Evolutionary conservation across 257 asterid genomes (phyloP), one percentile per base, ranked within the genome.

Genomic region (Verbena officinalis): DNA sequence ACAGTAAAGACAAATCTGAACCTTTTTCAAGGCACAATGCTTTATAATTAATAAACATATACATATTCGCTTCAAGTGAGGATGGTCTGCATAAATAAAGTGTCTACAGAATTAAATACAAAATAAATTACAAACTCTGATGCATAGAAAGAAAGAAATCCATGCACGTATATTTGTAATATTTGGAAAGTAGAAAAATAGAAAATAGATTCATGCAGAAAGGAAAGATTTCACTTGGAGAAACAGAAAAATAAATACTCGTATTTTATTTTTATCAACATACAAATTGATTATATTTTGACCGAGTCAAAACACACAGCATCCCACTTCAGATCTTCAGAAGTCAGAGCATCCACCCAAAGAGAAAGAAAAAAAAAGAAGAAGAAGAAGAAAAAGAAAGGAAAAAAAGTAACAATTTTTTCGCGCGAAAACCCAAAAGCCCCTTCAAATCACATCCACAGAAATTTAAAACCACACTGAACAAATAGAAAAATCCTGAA

Each of bases 361-460:
- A 22, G 15, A 24, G n/a, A 39, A 40, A 34, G 61, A 71, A 75
- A 61, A 38, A 57, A 66, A 58, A 36, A 1, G 14, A 3, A 7
- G 7, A 42, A 12, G 48, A n/a, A n/a, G 48, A 12, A 43, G 22
- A 12, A 16, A 15, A 23, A 21, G 23, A 38, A 59, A 38, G 36
- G 59, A 75, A 66, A 64, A 61, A 65, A 64, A 38, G 36, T 13
- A 55, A 72, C 16, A 61, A 4, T 31, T 43, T 36, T 75, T 81
- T 67, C 85, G 85, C 95, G 88, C 88, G 84, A 84, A 89, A 78
- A 65, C 80, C 80, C 55, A 75, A 69, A 64, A 59, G 48, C 69
- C 72, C 40, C 52, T 72, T 66, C 73, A 64, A 73, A 73, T 61
- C 75, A 54, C 64, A 58, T 21, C 80, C 65, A 65, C 50, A 46